Percentiles rank a stretch among this genome's conserved stretches.
Evolutionary conservation across 371 early-diverging fungal genomes (phyloP).

Genomic region (Mortierella sp.): DNA sequence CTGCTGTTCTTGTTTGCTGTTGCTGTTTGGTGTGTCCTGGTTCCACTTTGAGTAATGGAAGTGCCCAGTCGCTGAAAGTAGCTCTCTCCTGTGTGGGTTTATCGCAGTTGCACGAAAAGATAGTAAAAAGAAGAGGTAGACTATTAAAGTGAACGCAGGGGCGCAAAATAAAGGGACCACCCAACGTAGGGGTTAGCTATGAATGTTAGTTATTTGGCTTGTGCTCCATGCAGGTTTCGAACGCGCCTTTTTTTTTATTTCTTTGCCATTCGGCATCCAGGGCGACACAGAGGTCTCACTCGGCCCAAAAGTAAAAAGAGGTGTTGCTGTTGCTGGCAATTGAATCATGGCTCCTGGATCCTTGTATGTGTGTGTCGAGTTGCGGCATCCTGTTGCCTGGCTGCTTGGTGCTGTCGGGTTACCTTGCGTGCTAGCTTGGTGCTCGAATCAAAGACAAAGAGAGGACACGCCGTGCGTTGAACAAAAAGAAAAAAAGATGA

Average conservation of each 20-base stretch:
- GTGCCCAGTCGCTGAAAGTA: neutral
- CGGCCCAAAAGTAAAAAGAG: neutral
- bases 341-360: neutral
- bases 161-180: neutral
- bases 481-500: constrained; percentile 1
- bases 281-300: neutral
- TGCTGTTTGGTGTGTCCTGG: neutral
- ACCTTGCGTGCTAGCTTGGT: neutral
- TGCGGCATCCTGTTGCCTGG: neutral
- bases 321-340: neutral
- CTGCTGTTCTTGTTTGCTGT: neutral
- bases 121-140: neutral
- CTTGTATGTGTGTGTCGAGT: neutral
- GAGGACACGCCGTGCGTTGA: constrained; percentile 1
- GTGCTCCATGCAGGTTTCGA: constrained; percentile 1
- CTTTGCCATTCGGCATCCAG: neutral
- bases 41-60: neutral
- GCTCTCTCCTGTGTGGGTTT: neutral
- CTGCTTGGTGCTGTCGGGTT: neutral
- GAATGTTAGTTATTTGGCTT: neutral
- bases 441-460: neutral
- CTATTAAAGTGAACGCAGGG: neutral
- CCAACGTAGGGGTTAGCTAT: neutral
- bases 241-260: neutral
- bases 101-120: neutral